phyloP scores from a whole-genome alignment of 495 filamentous ascomycete species.

The Neurospora sp. region DNA sequence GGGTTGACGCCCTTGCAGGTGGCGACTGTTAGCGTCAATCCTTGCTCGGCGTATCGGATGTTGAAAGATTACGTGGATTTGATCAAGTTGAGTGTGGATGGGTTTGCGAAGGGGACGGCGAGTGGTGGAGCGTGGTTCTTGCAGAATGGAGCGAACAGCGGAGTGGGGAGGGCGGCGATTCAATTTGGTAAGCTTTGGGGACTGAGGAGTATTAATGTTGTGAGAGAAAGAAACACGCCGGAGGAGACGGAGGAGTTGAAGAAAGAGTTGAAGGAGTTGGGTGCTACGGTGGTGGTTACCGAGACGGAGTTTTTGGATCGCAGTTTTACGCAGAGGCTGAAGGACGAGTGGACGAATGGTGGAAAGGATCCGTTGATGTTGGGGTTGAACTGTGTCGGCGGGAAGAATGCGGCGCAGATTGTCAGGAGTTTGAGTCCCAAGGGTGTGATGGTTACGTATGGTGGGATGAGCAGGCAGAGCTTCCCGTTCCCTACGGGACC shows the following conservation, averaged over 20 bases:
- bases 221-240: conserved; percentile 54
- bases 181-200: conserved; percentile 80
- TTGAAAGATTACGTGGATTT: conserved; percentile 65
- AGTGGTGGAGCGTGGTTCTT: conserved; percentile 78
- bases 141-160: conserved; percentile 93
- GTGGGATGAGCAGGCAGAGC: conserved; percentile 84
- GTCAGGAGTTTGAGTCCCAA: conserved; percentile 55
- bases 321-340: conserved; percentile 52
- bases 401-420: conserved; percentile 63
- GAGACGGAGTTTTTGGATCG: conserved; percentile 55
- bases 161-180: conserved; percentile 80
- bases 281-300: conserved; percentile 75
- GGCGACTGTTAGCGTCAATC: conserved; percentile 82
- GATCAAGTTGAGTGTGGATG: conserved; percentile 27
- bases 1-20: conserved; percentile 65
- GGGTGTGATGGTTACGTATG: conserved; percentile 83
- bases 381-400: conserved; percentile 92
- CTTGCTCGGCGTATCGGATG: conserved; percentile 88
- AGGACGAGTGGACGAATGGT: conserved; percentile 55
- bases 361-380: conserved; percentile 60
- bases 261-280: conserved; percentile 58
- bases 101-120: conserved; percentile 10
- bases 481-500: conserved; percentile 65
- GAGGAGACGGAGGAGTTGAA: conserved; percentile 58
- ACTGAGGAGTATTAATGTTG: conserved; percentile 74